A percentile compares a stretch with the other conserved stretches of the same genome.
phyloP scores from a whole-genome alignment of 805 yeast genomes.

The Kodamaea sagamina region DNA sequence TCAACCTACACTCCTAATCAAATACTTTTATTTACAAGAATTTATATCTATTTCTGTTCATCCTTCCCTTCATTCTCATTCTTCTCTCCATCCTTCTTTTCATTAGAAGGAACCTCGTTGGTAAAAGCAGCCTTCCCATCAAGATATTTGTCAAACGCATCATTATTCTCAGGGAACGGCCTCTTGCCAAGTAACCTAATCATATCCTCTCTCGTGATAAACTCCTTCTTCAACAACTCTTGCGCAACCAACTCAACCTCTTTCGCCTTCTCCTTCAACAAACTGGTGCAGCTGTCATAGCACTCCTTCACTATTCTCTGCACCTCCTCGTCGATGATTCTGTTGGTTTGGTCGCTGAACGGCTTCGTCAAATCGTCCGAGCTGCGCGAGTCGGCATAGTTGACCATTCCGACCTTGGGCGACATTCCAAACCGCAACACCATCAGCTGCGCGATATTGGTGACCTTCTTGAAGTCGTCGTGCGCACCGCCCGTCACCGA shows the following conservation, averaged over 20 bases:
- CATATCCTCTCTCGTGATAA: constrained; percentile 92
- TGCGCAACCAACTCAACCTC: constrained; percentile 87
- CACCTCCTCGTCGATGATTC: constrained; percentile 79
- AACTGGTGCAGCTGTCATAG: constrained; percentile 65
- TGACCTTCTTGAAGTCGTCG: constrained; percentile 95
- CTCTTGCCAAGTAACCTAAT: constrained; percentile 84
- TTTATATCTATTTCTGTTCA: background rate
- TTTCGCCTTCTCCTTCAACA: constrained; percentile 66
- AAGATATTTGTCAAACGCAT: constrained; percentile 81
- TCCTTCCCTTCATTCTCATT: constrained; percentile 3
- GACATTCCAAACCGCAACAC: constrained; percentile 93
- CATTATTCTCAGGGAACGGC: constrained; percentile 87
- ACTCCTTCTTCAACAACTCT: constrained; percentile 82
- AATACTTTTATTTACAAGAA: constrained; percentile 1
- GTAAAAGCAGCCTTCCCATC: constrained; percentile 48
- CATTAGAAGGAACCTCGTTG: constrained; percentile 31
- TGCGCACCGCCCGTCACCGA: constrained; percentile 96
- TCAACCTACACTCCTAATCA: background rate
- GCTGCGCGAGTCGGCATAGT: constrained; percentile 66
- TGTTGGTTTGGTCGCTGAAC: constrained; percentile 84
- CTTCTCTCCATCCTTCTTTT: constrained; percentile 23
- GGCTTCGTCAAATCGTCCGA: constrained; percentile 77
- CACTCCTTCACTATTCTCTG: constrained; percentile 75
- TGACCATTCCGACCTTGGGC: constrained; percentile 77
- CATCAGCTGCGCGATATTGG: constrained; percentile 91